Percentiles rank a stretch among this genome's conserved stretches.
Conservation (phyloP, 179 eudicot genomes). For the Pouteria campechiana region DNA sequence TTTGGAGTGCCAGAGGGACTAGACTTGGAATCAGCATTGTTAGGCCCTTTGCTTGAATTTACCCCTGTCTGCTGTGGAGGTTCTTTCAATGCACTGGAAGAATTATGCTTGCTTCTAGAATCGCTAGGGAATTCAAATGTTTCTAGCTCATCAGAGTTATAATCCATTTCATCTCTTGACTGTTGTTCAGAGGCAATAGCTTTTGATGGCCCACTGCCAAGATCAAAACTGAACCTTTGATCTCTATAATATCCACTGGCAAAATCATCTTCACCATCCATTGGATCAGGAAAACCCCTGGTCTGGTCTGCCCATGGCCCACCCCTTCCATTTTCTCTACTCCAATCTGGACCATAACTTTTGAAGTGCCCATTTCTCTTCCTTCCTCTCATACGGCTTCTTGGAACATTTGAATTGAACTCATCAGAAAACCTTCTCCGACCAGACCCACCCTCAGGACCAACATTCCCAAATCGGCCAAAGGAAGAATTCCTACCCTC, state of each 20-base stretch:
- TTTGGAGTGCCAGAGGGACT: constrained; percentile 15
- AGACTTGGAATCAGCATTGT: constrained; percentile 10
- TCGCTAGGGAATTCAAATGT: background rate
- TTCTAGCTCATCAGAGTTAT: constrained; percentile 12
- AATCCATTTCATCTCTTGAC: too few relatives aligned
- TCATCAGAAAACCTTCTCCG: constrained; percentile 31
- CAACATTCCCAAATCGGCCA: constrained; percentile 24
- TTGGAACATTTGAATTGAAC: constrained; percentile 12
- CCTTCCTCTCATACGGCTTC: constrained; percentile 33
- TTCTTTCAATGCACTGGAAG: constrained; percentile 1
- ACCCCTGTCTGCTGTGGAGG: too few relatives aligned
- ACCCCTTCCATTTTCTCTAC: constrained; percentile 37
- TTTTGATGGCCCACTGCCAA: constrained; percentile 12
- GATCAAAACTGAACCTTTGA: constrained; percentile 22
- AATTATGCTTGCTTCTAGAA: constrained; percentile 1
- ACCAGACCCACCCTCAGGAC: constrained; percentile 24
- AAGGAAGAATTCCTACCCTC: constrained; percentile 24
- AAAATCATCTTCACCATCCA: constrained; percentile 29
- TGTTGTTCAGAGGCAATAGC: too few relatives aligned
- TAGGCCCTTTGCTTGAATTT: too few relatives aligned
- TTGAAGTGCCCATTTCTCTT: constrained; percentile 35
- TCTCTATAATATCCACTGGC: constrained; percentile 16
- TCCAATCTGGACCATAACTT: constrained; percentile 33
- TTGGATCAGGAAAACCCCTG: constrained; percentile 14
- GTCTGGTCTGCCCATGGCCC: constrained; percentile 34